phyloP scores from a whole-genome alignment of 768 basidiomycete genomes.

The Leccinum pellstonianum region DNA sequence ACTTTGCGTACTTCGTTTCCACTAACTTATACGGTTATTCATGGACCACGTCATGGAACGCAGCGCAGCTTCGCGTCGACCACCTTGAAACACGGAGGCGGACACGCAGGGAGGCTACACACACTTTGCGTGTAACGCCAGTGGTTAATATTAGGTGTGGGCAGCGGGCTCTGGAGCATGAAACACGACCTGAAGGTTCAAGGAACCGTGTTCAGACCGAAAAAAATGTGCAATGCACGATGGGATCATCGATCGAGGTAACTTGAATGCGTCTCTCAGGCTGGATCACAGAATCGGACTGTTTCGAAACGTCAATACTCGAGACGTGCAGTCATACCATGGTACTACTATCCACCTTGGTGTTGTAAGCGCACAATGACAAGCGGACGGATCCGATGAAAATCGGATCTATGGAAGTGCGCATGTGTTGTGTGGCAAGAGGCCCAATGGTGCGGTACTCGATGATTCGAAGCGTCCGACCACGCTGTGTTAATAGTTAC shows the following conservation, averaged over 20 bases:
- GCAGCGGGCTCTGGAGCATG: background rate
- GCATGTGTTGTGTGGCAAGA: background rate
- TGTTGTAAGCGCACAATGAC: background rate
- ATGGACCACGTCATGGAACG: background rate
- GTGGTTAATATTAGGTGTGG: background rate
- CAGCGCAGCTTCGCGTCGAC: background rate
- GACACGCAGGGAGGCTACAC: background rate
- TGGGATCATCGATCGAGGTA: background rate
- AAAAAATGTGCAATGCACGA: background rate
- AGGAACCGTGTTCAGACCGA: background rate
- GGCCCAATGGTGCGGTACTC: background rate
- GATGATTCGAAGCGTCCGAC: background rate
- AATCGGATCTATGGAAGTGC: background rate
- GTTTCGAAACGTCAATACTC: too few species aligned
- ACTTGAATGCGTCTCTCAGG: background rate
- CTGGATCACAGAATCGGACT: background rate
- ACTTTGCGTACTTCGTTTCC: slow-evolving; percentile 8
- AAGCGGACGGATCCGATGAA: background rate
- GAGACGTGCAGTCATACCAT: background rate
- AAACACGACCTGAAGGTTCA: background rate
- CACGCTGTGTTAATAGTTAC: background rate
- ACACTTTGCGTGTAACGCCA: background rate
- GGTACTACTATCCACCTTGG: background rate
- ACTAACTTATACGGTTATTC: slow-evolving; percentile 19
- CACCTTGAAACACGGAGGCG: background rate